phyloP scores from a whole-genome alignment of 1,284 basidiomycete species.

The Leccinum idahoense region DNA sequence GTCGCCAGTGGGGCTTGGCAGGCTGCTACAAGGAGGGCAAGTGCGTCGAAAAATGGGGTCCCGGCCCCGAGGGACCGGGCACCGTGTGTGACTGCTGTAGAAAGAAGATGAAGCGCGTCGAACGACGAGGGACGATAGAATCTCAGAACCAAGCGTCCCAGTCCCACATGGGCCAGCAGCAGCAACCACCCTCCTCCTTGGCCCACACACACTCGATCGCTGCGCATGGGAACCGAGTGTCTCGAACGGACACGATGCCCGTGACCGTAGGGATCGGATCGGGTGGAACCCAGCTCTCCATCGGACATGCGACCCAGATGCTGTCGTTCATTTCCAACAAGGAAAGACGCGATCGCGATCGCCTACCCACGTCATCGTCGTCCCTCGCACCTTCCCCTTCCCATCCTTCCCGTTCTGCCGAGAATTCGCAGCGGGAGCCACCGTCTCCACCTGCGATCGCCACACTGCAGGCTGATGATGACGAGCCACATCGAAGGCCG shows the following conservation, averaged over 20 bases:
- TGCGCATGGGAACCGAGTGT: slow-evolving; percentile 19
- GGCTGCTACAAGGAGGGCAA: slow-evolving; percentile 78
- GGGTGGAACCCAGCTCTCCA: slow-evolving; percentile 22
- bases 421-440: slow-evolving; percentile 22
- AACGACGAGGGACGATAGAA: slow-evolving; percentile 60
- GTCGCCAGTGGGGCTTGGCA: slow-evolving; percentile 64
- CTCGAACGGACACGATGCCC: slow-evolving; percentile 27
- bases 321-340: slow-evolving; percentile 23
- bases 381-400: slow-evolving; percentile 20
- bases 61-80: slow-evolving; percentile 75
- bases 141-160: slow-evolving; percentile 22
- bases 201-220: slow-evolving; percentile 21
- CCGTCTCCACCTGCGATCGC: slow-evolving; percentile 30
- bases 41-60: slow-evolving; percentile 84
- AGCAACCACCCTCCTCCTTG: slow-evolving; percentile 1
- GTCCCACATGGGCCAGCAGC: slow-evolving; percentile 11
- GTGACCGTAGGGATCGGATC: slow-evolving; percentile 23
- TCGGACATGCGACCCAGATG: slow-evolving; percentile 19
- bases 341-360: slow-evolving; percentile 27
- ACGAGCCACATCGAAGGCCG: slow-evolving; percentile 18
- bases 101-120: slow-evolving; percentile 83
- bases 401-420: slow-evolving; percentile 9
- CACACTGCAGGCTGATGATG: slow-evolving; percentile 26
- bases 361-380: slow-evolving; percentile 17
- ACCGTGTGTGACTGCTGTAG: slow-evolving; percentile 81